Percentiles rank a stretch among this genome's conserved stretches.
These are phyloP conservation scores for Aspergillus fumigatus DNA, from an alignment of 2,329 filamentous ascomycete genomes.

Conservation along the genomic window DNA sequence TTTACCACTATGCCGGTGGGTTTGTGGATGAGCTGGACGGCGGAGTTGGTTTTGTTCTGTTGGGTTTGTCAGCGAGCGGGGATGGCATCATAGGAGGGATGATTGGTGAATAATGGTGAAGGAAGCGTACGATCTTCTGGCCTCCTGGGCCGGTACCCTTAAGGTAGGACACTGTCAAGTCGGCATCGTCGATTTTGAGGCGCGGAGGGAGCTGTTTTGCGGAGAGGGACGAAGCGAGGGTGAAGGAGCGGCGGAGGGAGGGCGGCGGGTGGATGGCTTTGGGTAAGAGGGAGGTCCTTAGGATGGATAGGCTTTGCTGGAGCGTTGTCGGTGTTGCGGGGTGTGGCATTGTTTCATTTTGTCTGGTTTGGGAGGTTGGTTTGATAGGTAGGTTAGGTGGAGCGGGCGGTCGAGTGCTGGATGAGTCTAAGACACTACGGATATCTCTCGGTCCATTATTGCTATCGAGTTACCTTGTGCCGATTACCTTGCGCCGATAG, in stretches of 20 bases:
- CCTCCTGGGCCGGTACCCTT: constrained; percentile 91
- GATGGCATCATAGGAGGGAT: neutral
- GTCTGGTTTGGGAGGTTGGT: neutral
- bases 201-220: constrained; percentile 69
- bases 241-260: constrained; percentile 17
- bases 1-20: constrained; percentile 93
- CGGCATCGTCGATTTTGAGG: constrained; percentile 67
- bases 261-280: neutral
- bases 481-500: neutral
- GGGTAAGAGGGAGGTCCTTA: neutral
- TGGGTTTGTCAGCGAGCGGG: constrained; percentile 1
- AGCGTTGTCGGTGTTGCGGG: neutral
- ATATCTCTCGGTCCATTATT: neutral
- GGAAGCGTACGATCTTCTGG: constrained; percentile 73
- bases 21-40: constrained; percentile 85
- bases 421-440: neutral
- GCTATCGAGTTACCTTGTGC: neutral
- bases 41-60: constrained; percentile 91
- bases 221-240: constrained; percentile 14
- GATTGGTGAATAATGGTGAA: neutral
- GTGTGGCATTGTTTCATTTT: neutral
- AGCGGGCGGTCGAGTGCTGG: neutral
- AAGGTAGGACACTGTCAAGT: constrained; percentile 80
- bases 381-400: neutral
- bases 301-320: constrained; percentile 5